Base-by-base conservation (phyloP, 106 monocot genomes). In the Platanthera zijinensis region DNA sequence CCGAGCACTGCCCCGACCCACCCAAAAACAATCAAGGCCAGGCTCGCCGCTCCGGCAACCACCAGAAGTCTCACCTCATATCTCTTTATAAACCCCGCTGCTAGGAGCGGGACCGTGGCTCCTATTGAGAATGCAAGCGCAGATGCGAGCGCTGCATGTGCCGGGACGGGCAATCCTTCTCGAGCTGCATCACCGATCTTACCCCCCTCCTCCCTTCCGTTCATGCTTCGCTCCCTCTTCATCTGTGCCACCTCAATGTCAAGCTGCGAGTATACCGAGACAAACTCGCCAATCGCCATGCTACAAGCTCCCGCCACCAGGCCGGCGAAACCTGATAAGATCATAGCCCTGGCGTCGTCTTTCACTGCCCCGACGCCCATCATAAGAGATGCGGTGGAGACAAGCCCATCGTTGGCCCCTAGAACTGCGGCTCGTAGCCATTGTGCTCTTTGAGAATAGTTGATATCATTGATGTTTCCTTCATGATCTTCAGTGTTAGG, bases 241-340 rank as follows among this genome's bases (percentile, higher is more conserved):
- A 80, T 14, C 52, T 88, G 84, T 5, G 84, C 84, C 69, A 84
- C 56, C 78, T 88, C 82, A 47, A 88, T 85, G 77, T 88, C 88
- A 17, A 63, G 73, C 77, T 88, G 88, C 17, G 88, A 84, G 80
- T 85, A 83, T n/a, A 88, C 88, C 0, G 88, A 88, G 10, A 88
- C 88, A 45, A 85, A 88, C 82, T 88, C 88, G 0, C 88, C 84
- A 47, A 88, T 88, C 14, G 84, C 88, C 88, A 88, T 88, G 84
- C 88, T 88, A 48, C 84, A 88, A 4, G 88, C 88, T 1, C 88
- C 88, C 51, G 79, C 88, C 32, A 88, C 75, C 6, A 88, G 74
- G n/a, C 79, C 82, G 8, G 88, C 84, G 8, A 82, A 78, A n/a
- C 88, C 84, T 0, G 88, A 85, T 2, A 88, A 10, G 52, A 88